These are phyloP conservation scores for Haplosporangium sp. DNA, from an alignment of 371 early-diverging fungal genomes.

Conservation along the genomic window DNA sequence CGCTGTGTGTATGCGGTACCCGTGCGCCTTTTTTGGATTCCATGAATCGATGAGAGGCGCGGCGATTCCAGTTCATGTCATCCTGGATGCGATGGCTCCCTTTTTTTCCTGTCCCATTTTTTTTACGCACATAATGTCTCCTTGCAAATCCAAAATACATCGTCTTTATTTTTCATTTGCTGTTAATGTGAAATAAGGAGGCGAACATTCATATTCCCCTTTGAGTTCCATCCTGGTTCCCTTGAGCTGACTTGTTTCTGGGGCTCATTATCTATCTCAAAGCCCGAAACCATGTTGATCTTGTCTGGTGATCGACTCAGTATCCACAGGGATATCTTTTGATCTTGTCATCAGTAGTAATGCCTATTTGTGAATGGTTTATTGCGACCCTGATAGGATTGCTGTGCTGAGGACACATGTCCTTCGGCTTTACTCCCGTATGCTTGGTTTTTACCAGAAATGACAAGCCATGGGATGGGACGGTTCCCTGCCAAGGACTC, in stretches of 20 bases:
- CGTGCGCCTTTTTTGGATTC: background rate
- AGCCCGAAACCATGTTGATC: too few species aligned
- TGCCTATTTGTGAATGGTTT: too few species aligned
- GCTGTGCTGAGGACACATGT: too few species aligned
- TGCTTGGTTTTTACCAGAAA: too few species aligned
- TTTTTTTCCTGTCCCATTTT: background rate
- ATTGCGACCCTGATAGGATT: too few species aligned
- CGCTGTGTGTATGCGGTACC: background rate
- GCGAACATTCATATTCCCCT: background rate
- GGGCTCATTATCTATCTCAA: too few species aligned
- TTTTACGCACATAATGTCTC: conserved; percentile 2
- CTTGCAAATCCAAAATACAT: conserved; percentile 13
- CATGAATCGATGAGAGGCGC: conserved; percentile 1
- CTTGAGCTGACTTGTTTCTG: background rate
- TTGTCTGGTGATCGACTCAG: too few species aligned
- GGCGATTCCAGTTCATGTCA: conserved; percentile 39
- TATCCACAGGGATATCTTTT: too few species aligned
- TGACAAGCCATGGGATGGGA: background rate
- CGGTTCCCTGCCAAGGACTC: too few species aligned
- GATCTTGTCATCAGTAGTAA: too few species aligned
- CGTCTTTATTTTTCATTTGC: background rate
- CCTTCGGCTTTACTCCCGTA: too few species aligned
- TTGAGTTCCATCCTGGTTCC: conserved; percentile 14
- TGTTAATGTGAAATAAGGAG: conserved; percentile 1
- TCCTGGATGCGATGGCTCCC: conserved; percentile 17